These are phyloP conservation scores for Lichtheimia corymbifera DNA, from an alignment of 371 early-diverging fungal genomes.

Conservation along the genomic window DNA sequence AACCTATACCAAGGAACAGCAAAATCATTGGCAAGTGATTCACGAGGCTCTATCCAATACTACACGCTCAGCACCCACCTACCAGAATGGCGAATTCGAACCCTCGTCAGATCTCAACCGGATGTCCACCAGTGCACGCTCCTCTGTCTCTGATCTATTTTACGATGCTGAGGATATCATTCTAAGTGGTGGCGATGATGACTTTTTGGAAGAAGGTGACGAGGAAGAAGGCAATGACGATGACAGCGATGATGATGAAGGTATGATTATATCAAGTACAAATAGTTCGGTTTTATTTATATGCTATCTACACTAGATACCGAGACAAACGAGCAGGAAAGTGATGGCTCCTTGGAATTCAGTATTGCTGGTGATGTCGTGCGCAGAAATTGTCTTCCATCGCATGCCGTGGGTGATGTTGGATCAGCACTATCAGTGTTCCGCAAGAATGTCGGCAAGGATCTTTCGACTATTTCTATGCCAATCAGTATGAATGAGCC, in stretches of 20 bases:
- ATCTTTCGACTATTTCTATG: slow-evolving; percentile 89
- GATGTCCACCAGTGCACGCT: slow-evolving; percentile 9
- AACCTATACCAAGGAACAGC: slow-evolving; percentile 11
- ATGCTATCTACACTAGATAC: slow-evolving; percentile 2
- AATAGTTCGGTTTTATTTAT: neutral
- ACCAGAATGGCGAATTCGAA: neutral
- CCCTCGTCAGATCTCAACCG: neutral
- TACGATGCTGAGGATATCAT: slow-evolving; percentile 65
- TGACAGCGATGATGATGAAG: slow-evolving; percentile 33
- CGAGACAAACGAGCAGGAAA: slow-evolving; percentile 9
- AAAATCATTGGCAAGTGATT: slow-evolving; percentile 13
- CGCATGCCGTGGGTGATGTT: slow-evolving; percentile 72
- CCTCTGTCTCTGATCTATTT: slow-evolving; percentile 49
- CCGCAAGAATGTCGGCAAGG: slow-evolving; percentile 93
- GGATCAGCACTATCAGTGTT: slow-evolving; percentile 80
- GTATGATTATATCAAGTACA: neutral
- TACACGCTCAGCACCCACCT: neutral
- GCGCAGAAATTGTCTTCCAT: slow-evolving; percentile 66
- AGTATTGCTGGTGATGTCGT: slow-evolving; percentile 16
- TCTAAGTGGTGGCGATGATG: slow-evolving; percentile 35
- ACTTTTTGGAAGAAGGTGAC: slow-evolving; percentile 20
- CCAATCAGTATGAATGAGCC: slow-evolving; percentile 94
- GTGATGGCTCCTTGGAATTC: slow-evolving; percentile 10
- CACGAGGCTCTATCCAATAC: slow-evolving; percentile 4
- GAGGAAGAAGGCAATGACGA: slow-evolving; percentile 17